A percentile compares a stretch with the other conserved stretches of the same genome.
Evolutionary conservation across 2,329 filamentous ascomycete species (phyloP).

Genomic region (Berkeleyomyces rouxiae): DNA sequence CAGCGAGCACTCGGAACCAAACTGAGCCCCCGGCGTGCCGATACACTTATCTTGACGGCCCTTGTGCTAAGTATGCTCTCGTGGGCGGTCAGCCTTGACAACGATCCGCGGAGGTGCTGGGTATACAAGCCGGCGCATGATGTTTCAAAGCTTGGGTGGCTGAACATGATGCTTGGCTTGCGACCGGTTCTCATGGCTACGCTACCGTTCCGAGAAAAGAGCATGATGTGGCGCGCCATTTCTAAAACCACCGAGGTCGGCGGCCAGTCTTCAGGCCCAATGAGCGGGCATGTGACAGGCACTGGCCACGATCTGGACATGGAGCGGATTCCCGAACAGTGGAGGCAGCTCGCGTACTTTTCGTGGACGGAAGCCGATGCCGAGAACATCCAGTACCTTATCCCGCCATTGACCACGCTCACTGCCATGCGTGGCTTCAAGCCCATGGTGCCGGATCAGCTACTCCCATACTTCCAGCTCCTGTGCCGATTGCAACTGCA

Average conservation of each 20-base stretch:
- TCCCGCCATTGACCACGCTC: constrained; percentile 13
- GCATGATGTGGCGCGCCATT: constrained; percentile 14
- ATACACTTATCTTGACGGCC: constrained; percentile 17
- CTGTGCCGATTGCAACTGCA: constrained; percentile 15
- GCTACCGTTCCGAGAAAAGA: constrained; percentile 14
- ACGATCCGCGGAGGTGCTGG: constrained; percentile 15
- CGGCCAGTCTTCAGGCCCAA: constrained; percentile 13
- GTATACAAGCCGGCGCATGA: constrained; percentile 14
- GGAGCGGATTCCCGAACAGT: constrained; percentile 14
- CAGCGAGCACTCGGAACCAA: constrained; percentile 15
- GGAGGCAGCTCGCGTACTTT: constrained; percentile 13
- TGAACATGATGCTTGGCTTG: constrained; percentile 17
- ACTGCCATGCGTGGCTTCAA: constrained; percentile 7
- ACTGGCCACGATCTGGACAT: constrained; percentile 12
- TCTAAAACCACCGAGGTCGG: constrained; percentile 12
- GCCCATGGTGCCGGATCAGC: constrained; percentile 9
- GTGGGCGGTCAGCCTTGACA: constrained; percentile 14
- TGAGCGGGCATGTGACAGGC: constrained; percentile 12
- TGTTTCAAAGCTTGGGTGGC: constrained; percentile 15
- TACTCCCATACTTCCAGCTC: constrained; percentile 16
- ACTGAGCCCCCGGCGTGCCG: constrained; percentile 15
- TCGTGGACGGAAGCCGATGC: constrained; percentile 4
- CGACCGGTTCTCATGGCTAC: constrained; percentile 16
- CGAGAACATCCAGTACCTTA: constrained; percentile 12
- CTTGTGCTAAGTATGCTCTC: constrained; percentile 18